Base-by-base conservation (phyloP, 352 stramenopile species). In the Phytophthora uliginosa region DNA sequence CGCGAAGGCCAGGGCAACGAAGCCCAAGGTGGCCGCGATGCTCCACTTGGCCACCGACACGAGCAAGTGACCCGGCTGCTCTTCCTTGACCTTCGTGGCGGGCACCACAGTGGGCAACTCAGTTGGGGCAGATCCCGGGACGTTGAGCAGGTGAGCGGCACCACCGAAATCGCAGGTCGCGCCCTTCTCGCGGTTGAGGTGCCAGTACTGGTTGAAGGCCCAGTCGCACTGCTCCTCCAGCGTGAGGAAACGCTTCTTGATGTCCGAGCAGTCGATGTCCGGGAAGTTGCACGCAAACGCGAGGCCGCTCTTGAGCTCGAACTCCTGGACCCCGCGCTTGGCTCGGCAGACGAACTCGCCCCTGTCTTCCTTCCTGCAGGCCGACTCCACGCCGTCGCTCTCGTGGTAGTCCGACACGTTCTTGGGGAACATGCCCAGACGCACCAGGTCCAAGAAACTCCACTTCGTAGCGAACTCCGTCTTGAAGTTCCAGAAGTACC, bases 401-500 rank as follows among this genome's bases (percentile, higher is more conserved):
- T 85, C 76, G 31, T 74, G 67, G 71, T 93, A 95, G 63, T 80
- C 65, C 59, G 84, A 91, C 50, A 95, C 83, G 72, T 94, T 94
- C 68, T 93, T 92, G 12, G 88, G 88, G 73, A 95, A 90, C 15
- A 73, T 76, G 10, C 88, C 88, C n/a, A 82, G 31, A 36, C 82
- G 83, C 57, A 85, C 72, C 20, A 94, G 74, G 50, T 85, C 69
- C 75, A 98, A 79, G 66, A 98, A 98, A 48, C 91, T 95, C 96
- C 95, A 99, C 52, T 91, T 87, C 24, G 87, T 86, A 28, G 93
- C 85, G 24, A 98, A 78, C 74, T 99, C 95, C 1, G 94, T 98
- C 69, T 97, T 93, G 76, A 98, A 99, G 80, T 98, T 99, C 96
- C 94, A 98, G 74, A 98, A 99, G 84, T 98, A 98, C 80, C 94